Base-by-base conservation (phyloP, 108 stramenopile species). In the Conticribra guillardii region DNA sequence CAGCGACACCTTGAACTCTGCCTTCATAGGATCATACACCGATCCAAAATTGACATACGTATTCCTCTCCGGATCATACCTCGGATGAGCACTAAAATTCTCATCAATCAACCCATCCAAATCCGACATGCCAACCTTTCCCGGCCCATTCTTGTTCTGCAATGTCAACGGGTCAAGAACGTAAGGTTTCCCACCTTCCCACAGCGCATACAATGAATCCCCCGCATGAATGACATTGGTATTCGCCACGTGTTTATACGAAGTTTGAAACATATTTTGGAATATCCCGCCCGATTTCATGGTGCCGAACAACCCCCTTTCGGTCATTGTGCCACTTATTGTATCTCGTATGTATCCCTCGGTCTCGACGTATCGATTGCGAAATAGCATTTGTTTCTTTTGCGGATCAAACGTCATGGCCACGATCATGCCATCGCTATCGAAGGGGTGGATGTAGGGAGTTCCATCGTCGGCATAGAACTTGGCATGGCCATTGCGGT, bases 181-280 rank as follows among this genome's bases (percentile, higher is more conserved):
- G 54, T 82, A 69, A 4, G 85, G 85, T 17, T 7, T 32, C 0
- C 85, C 85, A 34, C 58, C 85, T 50, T 85, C 85, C 85, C 85
- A 85, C 32, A 85, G 45, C 1, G 85, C 85, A 54, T 69, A 82
- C 28, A 85, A 46, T 5, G 27, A 32, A 19, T 74, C 70, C 49
- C 45, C 54, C 4, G 17, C 18, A 62, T 64, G 62, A 8, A 84
- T 14, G 3, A 79, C 77, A 34, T 84, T 34, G 16, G 84, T 84
- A 34, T 84, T 84, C 27, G 80, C 84, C 3, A 84, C 80, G 64
- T 84, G 80, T 54, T 84, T 84, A 29, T 63, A 62, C 11, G 72
- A 52, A 4, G 56, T 69, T 33, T 55, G 57, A 54, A 82, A 82
- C 2, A 34, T 21, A 54, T 82, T 82, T 24, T 17, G 26, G 0